Conservation (phyloP, 1,284 basidiomycete species). For the Golubevia pallescens region DNA sequence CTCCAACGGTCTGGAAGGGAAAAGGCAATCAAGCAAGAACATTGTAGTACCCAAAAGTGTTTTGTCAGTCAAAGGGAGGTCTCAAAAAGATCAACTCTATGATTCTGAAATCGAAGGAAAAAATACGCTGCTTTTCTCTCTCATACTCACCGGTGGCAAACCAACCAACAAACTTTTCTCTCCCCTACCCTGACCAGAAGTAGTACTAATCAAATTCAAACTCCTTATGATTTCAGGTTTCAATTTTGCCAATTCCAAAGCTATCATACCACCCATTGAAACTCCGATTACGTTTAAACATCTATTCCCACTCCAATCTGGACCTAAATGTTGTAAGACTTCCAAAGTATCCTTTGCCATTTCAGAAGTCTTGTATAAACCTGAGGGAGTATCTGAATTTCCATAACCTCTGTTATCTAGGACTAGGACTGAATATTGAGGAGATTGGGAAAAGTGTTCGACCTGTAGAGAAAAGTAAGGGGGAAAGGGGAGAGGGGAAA, state of each 20-base stretch:
- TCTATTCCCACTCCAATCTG: slow-evolving; percentile 30
- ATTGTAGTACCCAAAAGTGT: no score
- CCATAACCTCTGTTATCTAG: slow-evolving; percentile 58
- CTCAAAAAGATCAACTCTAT: no score
- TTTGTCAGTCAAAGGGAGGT: no score
- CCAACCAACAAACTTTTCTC: not conserved
- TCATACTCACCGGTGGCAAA: no score
- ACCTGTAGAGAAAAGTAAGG: slow-evolving; percentile 13
- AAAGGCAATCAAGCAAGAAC: no score
- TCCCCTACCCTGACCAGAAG: slow-evolving; percentile 26
- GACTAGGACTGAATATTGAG: slow-evolving; percentile 47
- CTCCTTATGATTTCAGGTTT: slow-evolving; percentile 10
- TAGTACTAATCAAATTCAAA: slow-evolving; percentile 46
- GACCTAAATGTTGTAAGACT: slow-evolving; percentile 34
- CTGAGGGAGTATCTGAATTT: slow-evolving; percentile 46
- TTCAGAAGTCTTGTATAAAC: slow-evolving; percentile 44
- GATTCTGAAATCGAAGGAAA: no score
- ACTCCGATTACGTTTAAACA: slow-evolving; percentile 51
- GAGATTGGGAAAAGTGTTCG: slow-evolving; percentile 38
- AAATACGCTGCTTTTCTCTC: no score
- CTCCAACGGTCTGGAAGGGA: slow-evolving; percentile 13
- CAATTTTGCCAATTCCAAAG: slow-evolving; percentile 38
- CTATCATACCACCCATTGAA: slow-evolving; percentile 64
- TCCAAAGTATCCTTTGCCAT: slow-evolving; percentile 55
- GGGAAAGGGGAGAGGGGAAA: no score